Evolutionary conservation across 1,284 basidiomycete species (phyloP).

Genomic region (Cutaneotrichosporon dermatis): DNA sequence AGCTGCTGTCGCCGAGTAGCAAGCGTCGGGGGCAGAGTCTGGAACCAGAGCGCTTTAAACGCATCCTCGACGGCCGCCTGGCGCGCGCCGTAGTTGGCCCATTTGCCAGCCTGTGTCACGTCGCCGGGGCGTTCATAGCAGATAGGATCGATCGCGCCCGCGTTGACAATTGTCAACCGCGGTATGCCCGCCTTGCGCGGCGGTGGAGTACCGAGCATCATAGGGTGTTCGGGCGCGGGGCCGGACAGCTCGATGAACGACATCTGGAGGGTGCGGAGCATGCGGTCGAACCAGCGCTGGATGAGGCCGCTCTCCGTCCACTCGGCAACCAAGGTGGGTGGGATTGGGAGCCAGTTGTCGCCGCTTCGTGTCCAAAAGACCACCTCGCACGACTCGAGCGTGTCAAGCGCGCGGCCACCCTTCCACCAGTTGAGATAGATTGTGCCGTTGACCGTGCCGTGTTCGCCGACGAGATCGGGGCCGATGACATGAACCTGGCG

Average conservation of each 20-base stretch:
- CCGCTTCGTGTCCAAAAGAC: not conserved
- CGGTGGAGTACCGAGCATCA: not conserved
- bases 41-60: not conserved
- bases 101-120: not conserved
- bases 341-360: conserved; percentile 1
- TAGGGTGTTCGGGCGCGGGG: too few relatives aligned
- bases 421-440: conserved; percentile 1
- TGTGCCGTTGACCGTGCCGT: conserved; percentile 1
- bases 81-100: not conserved
- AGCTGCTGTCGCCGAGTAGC: not conserved
- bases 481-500: conserved; percentile 2
- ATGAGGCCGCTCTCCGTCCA: not conserved
- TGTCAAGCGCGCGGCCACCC: not conserved
- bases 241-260: not conserved
- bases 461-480: not conserved
- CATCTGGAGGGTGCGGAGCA: conserved; percentile 1
- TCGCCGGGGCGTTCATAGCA: not conserved
- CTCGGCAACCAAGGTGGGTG: not conserved
- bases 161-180: conserved; percentile 6
- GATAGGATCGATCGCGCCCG: not conserved
- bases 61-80: not conserved
- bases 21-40: not conserved
- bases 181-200: not conserved
- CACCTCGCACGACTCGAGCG: not conserved
- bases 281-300: conserved; percentile 5